Conservation (phyloP, 1,284 basidiomycete species). For the Sphaerobolus stellatus region DNA sequence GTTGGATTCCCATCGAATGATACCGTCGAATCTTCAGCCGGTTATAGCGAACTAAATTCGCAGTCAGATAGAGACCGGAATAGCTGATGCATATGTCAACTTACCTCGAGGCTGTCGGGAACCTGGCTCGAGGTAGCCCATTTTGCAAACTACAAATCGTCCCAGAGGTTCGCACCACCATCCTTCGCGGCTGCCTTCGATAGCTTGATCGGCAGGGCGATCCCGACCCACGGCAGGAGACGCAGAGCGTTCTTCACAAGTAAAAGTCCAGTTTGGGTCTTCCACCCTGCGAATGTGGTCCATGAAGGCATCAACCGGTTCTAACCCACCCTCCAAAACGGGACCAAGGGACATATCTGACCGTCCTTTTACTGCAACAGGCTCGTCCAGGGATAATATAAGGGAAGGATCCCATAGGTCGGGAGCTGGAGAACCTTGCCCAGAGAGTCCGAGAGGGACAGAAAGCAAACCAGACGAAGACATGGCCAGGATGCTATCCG, state of each 20-base stretch:
- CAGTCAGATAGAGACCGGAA: too few relatives aligned
- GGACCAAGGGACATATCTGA: too few relatives aligned
- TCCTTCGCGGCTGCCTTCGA: constrained; percentile 46
- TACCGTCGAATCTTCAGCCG: constrained; percentile 62
- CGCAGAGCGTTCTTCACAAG: neutral
- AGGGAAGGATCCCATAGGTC: too few relatives aligned
- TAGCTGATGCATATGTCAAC: constrained; percentile 7
- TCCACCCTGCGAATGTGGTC: neutral
- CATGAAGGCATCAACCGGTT: neutral
- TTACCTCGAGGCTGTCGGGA: constrained; percentile 40
- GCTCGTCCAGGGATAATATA: too few relatives aligned
- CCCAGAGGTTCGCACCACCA: constrained; percentile 70
- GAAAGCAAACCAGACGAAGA: too few relatives aligned
- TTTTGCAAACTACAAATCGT: constrained; percentile 50
- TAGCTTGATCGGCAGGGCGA: constrained; percentile 4
- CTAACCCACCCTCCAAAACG: too few relatives aligned
- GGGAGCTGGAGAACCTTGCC: too few relatives aligned
- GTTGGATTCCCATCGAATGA: too few relatives aligned
- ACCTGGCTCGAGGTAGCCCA: constrained; percentile 41
- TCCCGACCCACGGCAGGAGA: neutral
- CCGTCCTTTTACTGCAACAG: too few relatives aligned
- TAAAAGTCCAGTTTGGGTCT: constrained; percentile 8
- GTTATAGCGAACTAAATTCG: too few relatives aligned
- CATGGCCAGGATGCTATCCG: too few relatives aligned
- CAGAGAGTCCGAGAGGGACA: too few relatives aligned